Evolutionary conservation across 2,329 filamentous ascomycete genomes (phyloP), one percentile per base, ranked within the genome.

Genomic region (Macroventuria anomochaeta): DNA sequence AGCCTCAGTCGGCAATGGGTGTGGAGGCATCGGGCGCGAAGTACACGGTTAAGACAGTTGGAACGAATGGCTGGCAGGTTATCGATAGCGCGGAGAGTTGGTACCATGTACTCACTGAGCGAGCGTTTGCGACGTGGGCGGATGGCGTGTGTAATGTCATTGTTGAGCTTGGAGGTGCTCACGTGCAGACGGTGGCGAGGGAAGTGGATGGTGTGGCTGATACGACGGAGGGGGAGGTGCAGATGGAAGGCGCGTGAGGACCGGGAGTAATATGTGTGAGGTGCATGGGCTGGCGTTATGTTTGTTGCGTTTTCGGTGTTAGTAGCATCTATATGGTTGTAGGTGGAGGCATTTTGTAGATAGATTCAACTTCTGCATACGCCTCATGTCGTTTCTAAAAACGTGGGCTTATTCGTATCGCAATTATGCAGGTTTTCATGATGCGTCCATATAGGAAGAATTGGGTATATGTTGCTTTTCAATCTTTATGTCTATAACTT

Each of bases 71-170:
- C 0, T 64, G 70, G 58, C 55, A 53, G 7, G 37, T 50, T 5
- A 59, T 74, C 26, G 39, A 47, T 7, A 58, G 49, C 18, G 63
- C 63, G 3, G 58, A 66, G 15, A 55, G 66, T 3, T 74, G 69
- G 71, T 57, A 64, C 11, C 48, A 56, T 7, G 57, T 65, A 15
- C 60, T 69, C 43, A 50, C 58, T 7, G 67, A 74, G 40, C 58
- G 67, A 29, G 65, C 63, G 1, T 57, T 55, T 37, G 65, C 69
- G 3, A 59, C 65, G 3, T 75, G 71, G 71, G 65, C 67, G 13
- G 68, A 71, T 49, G 68, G 68, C 1, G 55, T 67, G 15, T 56
- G 69, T 32, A 70, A 64, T 49, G 53, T 74, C 6, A 63, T 75
- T 47, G 68, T 72, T 2, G 67, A 70, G 51, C 37, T 68, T 28